A percentile compares a stretch with the other conserved stretches of the same genome.
These are phyloP conservation scores for Diaporthe sp. DNA, from an alignment of 2,329 filamentous ascomycete species.

Conservation along the genomic window DNA sequence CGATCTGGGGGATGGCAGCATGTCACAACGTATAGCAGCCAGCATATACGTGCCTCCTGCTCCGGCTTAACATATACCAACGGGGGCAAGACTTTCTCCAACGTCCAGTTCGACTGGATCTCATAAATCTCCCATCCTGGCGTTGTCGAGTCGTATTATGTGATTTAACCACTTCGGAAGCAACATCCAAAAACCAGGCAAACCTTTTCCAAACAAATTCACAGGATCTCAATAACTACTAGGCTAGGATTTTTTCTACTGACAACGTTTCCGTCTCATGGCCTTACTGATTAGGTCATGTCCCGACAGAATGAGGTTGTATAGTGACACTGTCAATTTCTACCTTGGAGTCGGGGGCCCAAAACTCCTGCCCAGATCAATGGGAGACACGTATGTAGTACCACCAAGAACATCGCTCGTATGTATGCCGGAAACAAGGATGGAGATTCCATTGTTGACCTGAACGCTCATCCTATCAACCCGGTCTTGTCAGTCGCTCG, in stretches of 20 bases:
- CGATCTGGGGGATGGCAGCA: neutral
- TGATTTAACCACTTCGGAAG: too few relatives aligned
- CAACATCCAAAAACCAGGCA: neutral
- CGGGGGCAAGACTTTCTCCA: neutral
- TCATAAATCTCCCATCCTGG: neutral
- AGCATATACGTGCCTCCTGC: neutral
- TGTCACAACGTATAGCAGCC: neutral
- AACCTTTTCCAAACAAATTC: neutral
- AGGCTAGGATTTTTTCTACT: neutral
- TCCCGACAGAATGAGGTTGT: neutral
- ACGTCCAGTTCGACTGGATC: neutral
- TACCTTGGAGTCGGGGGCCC: neutral
- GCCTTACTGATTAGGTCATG: neutral
- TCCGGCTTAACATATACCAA: neutral
- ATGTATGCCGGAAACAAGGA: too few relatives aligned
- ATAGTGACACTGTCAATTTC: neutral
- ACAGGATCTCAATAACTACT: neutral
- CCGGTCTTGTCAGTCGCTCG: rapidly evolving
- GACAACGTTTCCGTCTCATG: too few relatives aligned
- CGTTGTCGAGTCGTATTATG: neutral
- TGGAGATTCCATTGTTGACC: neutral
- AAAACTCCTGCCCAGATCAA: too few relatives aligned
- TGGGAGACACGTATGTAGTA: too few relatives aligned
- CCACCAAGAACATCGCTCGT: too few relatives aligned
- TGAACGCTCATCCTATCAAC: neutral